phyloP scores from a whole-genome alignment of 1,139 yeast species.

The Debaryomyces udenii region DNA sequence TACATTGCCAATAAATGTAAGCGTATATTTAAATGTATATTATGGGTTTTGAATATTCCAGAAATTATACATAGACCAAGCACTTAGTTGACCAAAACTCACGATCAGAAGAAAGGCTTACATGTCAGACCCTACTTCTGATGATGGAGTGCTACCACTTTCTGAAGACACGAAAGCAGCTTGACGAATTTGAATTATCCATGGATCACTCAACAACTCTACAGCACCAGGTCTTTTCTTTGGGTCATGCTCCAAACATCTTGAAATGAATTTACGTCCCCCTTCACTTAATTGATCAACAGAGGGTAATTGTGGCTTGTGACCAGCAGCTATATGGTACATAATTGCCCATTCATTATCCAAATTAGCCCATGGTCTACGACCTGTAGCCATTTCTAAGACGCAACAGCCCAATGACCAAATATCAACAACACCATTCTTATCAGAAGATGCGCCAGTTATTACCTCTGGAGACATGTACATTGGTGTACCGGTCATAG shows the following conservation, averaged over 20 bases:
- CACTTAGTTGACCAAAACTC: too few relatives aligned
- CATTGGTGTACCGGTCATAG: conserved; percentile 97
- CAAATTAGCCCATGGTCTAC: conserved; percentile 85
- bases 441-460: conserved; percentile 70
- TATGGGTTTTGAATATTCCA: too few relatives aligned
- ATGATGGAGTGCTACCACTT: conserved; percentile 41
- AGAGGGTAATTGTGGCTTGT: conserved; percentile 82
- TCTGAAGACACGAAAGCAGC: conserved; percentile 62
- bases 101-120: not conserved
- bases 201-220: conserved; percentile 84
- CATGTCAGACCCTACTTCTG: conserved; percentile 30
- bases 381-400: conserved; percentile 80
- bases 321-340: conserved; percentile 98
- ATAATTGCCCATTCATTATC: conserved; percentile 98
- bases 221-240: conserved; percentile 78
- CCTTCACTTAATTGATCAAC: conserved; percentile 73
- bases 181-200: conserved; percentile 77
- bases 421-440: conserved; percentile 76
- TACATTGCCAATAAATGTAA: not conserved
- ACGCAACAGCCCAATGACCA: conserved; percentile 88
- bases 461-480: conserved; percentile 98
- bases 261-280: conserved; percentile 71
- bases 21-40: too few relatives aligned
- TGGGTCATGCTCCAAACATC: conserved; percentile 86
- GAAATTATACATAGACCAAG: too few relatives aligned